These are phyloP conservation scores for Aureobasidium subglaciale DNA, from an alignment of 2,329 filamentous ascomycete species.

Conservation along the genomic window DNA sequence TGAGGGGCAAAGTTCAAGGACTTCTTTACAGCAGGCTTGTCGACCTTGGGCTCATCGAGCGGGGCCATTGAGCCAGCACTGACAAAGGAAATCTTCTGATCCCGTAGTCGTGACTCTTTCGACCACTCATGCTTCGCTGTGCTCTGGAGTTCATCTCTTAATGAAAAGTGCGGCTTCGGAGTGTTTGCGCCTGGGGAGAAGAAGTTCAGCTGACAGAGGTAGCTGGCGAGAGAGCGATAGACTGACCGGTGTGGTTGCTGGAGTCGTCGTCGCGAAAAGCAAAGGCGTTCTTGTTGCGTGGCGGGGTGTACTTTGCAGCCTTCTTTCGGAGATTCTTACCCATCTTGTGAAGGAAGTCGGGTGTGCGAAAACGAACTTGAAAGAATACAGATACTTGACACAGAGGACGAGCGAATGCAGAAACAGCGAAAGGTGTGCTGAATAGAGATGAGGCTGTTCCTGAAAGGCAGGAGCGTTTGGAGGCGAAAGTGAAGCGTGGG, in stretches of 20 bases:
- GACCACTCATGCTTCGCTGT: conserved; percentile 47
- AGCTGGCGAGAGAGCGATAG: not conserved
- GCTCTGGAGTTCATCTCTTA: conserved; percentile 53
- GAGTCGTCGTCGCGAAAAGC: not conserved
- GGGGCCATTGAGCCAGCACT: conserved; percentile 48
- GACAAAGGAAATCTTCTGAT: conserved; percentile 53
- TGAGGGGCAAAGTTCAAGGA: not conserved
- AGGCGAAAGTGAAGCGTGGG: conserved; percentile 2
- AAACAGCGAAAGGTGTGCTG: not conserved
- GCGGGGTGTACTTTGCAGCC: conserved; percentile 15
- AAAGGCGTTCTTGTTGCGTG: conserved; percentile 14
- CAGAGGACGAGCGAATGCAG: not conserved
- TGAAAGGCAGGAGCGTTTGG: not conserved
- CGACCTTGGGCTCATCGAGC: conserved; percentile 21
- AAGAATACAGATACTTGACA: not conserved
- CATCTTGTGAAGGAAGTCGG: not conserved
- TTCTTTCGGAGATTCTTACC: conserved; percentile 12
- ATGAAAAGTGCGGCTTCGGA: conserved; percentile 30
- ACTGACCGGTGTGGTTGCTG: conserved; percentile 9
- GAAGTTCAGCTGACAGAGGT: conserved; percentile 6
- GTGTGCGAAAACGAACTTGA: not conserved
- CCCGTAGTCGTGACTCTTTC: conserved; percentile 45
- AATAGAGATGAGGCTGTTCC: not conserved
- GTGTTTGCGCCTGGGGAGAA: not conserved
- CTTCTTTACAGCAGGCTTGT: conserved; percentile 27